A percentile compares a stretch with the other conserved stretches of the same genome.
Evolutionary conservation across 2,329 filamentous ascomycete genomes (phyloP).

Genomic region (Alternaria panax): DNA sequence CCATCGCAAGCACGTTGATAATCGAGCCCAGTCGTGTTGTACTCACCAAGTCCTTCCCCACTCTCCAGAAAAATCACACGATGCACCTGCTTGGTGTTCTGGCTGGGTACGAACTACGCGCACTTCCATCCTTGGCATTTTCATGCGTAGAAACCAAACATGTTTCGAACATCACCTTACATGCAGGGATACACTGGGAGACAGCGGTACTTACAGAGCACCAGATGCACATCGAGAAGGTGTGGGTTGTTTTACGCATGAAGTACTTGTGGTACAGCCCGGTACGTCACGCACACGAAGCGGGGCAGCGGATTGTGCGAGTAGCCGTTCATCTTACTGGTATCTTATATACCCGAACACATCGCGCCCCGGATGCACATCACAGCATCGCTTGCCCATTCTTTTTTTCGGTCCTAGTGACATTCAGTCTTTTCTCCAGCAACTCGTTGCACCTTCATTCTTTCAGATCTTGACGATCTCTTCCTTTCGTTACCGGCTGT

Average conservation of each 20-base stretch:
- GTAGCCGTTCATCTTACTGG: conserved; percentile 18
- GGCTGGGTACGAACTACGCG: not conserved
- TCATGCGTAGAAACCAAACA: conserved; percentile 34
- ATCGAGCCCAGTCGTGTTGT: no score
- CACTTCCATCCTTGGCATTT: conserved; percentile 5
- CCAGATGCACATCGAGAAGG: not conserved
- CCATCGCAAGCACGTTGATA: not conserved
- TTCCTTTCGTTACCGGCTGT: conserved; percentile 38
- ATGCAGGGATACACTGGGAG: conserved; percentile 19
- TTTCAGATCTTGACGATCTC: conserved; percentile 30
- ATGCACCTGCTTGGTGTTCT: not conserved
- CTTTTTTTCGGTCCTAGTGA: conserved; percentile 35
- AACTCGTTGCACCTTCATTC: conserved; percentile 27
- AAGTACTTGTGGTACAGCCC: conserved; percentile 24
- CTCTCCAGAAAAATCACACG: fast-evolving
- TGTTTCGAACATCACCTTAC: conserved; percentile 33
- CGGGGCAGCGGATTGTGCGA: conserved; percentile 21
- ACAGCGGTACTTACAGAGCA: not conserved
- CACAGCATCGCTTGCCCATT: conserved; percentile 13
- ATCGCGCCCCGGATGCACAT: not conserved
- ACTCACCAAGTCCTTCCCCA: no score
- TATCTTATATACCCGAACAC: conserved; percentile 2
- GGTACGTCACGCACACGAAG: conserved; percentile 21
- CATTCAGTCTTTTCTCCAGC: conserved; percentile 32
- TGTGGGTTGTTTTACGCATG: conserved; percentile 20